Conservation (phyloP, 495 filamentous ascomycete species). For the Penicillium egyptiacum region DNA sequence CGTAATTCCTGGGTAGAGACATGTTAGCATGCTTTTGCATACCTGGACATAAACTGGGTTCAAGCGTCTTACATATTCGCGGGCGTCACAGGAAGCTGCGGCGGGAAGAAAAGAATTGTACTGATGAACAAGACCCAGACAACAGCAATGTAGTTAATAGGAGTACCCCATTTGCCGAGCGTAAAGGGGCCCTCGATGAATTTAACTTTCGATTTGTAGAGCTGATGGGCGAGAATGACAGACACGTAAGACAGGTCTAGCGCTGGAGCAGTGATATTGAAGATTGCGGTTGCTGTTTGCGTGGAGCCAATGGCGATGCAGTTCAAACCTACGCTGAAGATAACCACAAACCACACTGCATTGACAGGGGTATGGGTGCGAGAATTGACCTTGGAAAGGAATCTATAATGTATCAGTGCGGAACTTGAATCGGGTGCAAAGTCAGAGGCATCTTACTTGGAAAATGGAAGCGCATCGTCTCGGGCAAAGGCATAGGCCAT, state of each 20-base stretch:
- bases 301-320: slow-evolving; percentile 67
- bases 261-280: slow-evolving; percentile 69
- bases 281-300: slow-evolving; percentile 68
- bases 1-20: slow-evolving; percentile 57
- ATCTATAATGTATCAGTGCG: slow-evolving; percentile 28
- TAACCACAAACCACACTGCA: slow-evolving; percentile 69
- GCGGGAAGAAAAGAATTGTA: slow-evolving; percentile 66
- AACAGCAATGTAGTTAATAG: slow-evolving; percentile 61
- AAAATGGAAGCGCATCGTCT: slow-evolving; percentile 69
- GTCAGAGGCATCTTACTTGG: slow-evolving; percentile 40
- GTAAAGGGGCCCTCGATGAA: slow-evolving; percentile 67
- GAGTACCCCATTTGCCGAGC: slow-evolving; percentile 59
- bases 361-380: slow-evolving; percentile 65
- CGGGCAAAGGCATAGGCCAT: slow-evolving; percentile 74
- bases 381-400: slow-evolving; percentile 58
- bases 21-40: slow-evolving; percentile 5
- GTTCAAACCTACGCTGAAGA: slow-evolving; percentile 60
- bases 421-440: neutral
- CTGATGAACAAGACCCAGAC: slow-evolving; percentile 68
- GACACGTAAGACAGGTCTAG: slow-evolving; percentile 68
- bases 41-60: neutral
- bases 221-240: slow-evolving; percentile 63
- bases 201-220: slow-evolving; percentile 56
- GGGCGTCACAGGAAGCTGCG: slow-evolving; percentile 57
- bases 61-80: slow-evolving; percentile 57